These are phyloP conservation scores for Drosera spatulata DNA, from an alignment of 179 eudicot genomes.

Conservation along the genomic window DNA sequence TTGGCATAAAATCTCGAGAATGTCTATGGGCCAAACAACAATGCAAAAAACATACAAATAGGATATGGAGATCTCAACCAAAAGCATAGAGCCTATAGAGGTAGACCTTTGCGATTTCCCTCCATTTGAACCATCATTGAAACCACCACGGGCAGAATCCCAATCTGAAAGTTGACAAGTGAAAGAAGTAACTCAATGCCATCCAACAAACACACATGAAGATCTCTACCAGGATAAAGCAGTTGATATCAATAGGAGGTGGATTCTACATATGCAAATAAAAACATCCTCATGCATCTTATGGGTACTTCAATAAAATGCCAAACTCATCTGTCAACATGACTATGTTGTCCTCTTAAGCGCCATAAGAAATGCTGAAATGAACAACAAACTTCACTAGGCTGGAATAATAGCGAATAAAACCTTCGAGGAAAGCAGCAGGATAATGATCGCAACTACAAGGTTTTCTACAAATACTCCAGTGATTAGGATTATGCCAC, in stretches of 20 bases:
- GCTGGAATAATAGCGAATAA: neutral
- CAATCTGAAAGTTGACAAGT: constrained; percentile 39
- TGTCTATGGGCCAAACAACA: too few relatives aligned
- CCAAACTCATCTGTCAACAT: too few relatives aligned
- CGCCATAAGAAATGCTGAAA: neutral
- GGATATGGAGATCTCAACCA: neutral
- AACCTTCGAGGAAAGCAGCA: neutral
- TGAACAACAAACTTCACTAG: neutral
- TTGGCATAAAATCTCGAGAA: too few relatives aligned
- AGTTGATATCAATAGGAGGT: neutral
- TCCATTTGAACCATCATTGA: constrained; percentile 37
- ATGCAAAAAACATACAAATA: too few relatives aligned
- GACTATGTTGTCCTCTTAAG: neutral
- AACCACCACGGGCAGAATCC: constrained; percentile 78
- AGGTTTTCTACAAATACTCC: too few relatives aligned
- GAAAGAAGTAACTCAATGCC: neutral
- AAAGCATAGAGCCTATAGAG: too few relatives aligned
- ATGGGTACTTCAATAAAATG: neutral
- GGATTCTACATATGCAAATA: neutral
- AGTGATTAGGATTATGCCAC: neutral
- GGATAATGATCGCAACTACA: neutral
- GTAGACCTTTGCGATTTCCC: constrained; percentile 13
- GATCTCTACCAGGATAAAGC: neutral
- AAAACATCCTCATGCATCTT: too few relatives aligned
- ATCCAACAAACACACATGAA: neutral